Base-by-base conservation (phyloP, 2,329 filamentous ascomycete genomes). In the Claviceps fusiformis region DNA sequence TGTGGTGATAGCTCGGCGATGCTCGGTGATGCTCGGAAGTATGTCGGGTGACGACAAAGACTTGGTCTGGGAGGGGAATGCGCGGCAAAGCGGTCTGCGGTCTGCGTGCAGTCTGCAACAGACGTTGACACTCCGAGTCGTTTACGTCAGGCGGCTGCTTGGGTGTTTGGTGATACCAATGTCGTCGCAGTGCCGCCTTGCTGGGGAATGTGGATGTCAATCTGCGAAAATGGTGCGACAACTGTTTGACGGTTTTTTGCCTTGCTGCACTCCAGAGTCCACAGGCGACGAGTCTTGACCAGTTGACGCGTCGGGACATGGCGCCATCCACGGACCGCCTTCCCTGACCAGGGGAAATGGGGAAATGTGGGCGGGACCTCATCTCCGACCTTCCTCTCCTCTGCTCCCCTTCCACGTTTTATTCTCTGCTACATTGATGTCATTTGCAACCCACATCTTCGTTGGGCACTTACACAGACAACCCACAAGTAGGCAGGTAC, bases 21-120 rank as follows among this genome's bases (percentile, higher is more conserved):
- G 33, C 49, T 57, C 55, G 50, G 53, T 24, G 35, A 46, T 55
- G 46, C 46, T 55, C 54, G 56, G 54, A 57, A 10, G 46, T 33
- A 47, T 37, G 29, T 55, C 50, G 56, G 47, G 24, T 13, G 50
- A 17, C 41, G 29, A 37, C 48, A 27, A 48, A 6, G 48, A 41
- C 39, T 51, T 51, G 50, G 19, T 52, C 15, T 24, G 37, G 48
- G 19, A 39, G 4, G 31, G 31, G 17, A 47, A 17, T 11, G 46
- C 8, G 27, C 35, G 24, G 24, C 24, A 24, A 24, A 24, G 24
- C 24, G 10, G 35, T 37, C 35, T 37, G 35, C 35, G 35, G 8
- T 37, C 35, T 9, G 35, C 35, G 10, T 31, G 33, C 50, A 29
- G 52, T 50, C 44, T 52, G 56, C 33, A 35, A 43, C 27, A 27